Evolutionary conservation across 192 early-diverging fungal species (phyloP), one percentile per base, ranked within the genome.

Genomic region (Backusella parvicylindrica): DNA sequence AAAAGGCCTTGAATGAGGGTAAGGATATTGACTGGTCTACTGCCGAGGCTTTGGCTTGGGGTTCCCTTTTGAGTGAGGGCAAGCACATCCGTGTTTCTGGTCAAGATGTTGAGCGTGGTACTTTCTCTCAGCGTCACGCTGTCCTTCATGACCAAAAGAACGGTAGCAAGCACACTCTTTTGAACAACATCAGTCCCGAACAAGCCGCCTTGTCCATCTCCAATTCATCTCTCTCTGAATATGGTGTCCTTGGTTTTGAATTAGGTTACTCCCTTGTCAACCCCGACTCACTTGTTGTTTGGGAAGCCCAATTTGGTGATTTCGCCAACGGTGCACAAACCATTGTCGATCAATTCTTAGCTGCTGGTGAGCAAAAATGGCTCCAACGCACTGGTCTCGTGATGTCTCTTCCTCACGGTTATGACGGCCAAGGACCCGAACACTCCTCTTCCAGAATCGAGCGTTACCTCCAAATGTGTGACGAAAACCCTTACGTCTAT

Each of bases 241-340:
- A 90, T 83, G 97, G 96, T 74, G 92, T 87, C 53, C 86, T 99
- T 67, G 98, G 98, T 33, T 99, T 97, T 78, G 98, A 99, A 87
- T 91, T 97, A 13, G 98, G 98, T 47, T 98, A 98, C 86, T 97
- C 95, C 30, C 86, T 98, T 81, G 95, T 93, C 65, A 94, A 93
- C 85, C 96, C 98, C 43, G 94, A 97, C 85, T 88, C 96, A 64
- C 89, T 98, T 63, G 89, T 98, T 35, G 87, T 98, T 77, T 99
- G 96, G 96, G 98, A 99, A 84, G 98, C 96, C 15, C 96, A 99
- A 88, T 98, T 99, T 78, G 98, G 98, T 74, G 97, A 99, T 84
- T 97, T 99, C 82, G 93, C 93, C 83, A 99, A 99, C 89, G 95
- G 87, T 74, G 95, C 98, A 26, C 98, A 99, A 87, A 90, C 90